These are phyloP conservation scores for Oleoguttula mirabilis DNA, from an alignment of 495 filamentous ascomycete genomes.

Conservation along the genomic window DNA sequence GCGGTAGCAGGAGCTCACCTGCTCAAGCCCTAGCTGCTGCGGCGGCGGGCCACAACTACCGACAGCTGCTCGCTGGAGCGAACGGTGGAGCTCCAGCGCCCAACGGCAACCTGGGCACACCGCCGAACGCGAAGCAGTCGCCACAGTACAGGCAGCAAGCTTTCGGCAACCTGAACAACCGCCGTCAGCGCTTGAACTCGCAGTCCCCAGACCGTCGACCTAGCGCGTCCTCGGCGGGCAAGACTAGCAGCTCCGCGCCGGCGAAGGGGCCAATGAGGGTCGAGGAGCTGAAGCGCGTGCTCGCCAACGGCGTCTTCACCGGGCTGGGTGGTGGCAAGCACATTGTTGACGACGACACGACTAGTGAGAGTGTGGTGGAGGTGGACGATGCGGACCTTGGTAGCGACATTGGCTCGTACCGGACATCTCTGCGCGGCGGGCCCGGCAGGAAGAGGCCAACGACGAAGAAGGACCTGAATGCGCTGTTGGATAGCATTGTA, in stretches of 20 bases:
- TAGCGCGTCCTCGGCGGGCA: constrained; percentile 5
- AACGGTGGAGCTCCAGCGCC: constrained; percentile 2
- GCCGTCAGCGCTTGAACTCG: constrained; percentile 2
- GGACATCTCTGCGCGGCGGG: constrained; percentile 1
- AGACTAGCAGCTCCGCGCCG: constrained; percentile 37
- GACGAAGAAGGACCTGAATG: neutral
- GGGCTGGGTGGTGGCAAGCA: constrained; percentile 1
- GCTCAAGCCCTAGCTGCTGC: constrained; percentile 26
- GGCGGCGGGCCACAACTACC: constrained; percentile 6
- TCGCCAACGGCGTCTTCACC: constrained; percentile 37
- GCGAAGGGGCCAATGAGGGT: constrained; percentile 38
- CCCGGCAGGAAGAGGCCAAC: neutral
- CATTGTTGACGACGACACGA: constrained; percentile 18
- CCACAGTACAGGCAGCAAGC: constrained; percentile 9
- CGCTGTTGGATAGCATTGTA: constrained; percentile 3
- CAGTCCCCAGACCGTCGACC: constrained; percentile 10
- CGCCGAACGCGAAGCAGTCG: constrained; percentile 30
- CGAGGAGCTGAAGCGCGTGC: constrained; percentile 72
- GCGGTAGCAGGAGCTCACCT: constrained; percentile 40
- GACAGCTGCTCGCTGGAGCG: constrained; percentile 12
- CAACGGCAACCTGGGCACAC: constrained; percentile 28
- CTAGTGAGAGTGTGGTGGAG: constrained; percentile 27
- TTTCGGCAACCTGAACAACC: neutral
- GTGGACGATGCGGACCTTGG: constrained; percentile 17
- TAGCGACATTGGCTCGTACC: no score